Evolutionary conservation across 176 grass and related monocot genomes (phyloP).

Genomic region (Leersia perrieri): DNA sequence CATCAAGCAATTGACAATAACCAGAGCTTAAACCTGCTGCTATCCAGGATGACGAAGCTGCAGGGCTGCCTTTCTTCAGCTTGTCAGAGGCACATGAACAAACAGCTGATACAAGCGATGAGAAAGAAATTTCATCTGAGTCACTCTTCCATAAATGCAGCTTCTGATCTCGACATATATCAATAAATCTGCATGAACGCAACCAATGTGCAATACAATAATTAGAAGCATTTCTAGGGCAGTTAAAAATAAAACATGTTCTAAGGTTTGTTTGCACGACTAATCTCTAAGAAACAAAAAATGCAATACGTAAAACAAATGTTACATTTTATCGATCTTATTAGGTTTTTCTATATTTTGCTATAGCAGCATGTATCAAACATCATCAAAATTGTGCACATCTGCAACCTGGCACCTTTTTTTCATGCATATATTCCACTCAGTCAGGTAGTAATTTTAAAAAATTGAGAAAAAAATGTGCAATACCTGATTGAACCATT

Average conservation of each 20-base stretch:
- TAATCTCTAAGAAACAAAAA: slow-evolving; percentile 20
- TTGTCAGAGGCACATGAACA: slow-evolving; percentile 86
- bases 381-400: slow-evolving; percentile 1
- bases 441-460: neutral
- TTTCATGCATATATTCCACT: neutral
- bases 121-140: slow-evolving; percentile 75
- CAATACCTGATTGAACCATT: slow-evolving; percentile 90
- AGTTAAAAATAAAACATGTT: neutral
- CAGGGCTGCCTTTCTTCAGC: slow-evolving; percentile 29
- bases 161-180: slow-evolving; percentile 72
- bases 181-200: slow-evolving; percentile 76
- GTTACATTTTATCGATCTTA: neutral
- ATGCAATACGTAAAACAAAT: slow-evolving; percentile 13
- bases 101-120: slow-evolving; percentile 88
- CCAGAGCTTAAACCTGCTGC: slow-evolving; percentile 88
- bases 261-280: slow-evolving; percentile 8
- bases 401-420: neutral
- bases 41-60: slow-evolving; percentile 62
- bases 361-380: neutral
- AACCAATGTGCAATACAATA: slow-evolving; percentile 29
- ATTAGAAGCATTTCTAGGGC: slow-evolving; percentile 9
- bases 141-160: slow-evolving; percentile 90
- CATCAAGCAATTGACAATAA: slow-evolving; percentile 77
- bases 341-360: slow-evolving; percentile 14
- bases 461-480: slow-evolving; percentile 13